Conservation (phyloP, 2,329 filamentous ascomycete species). For the Epichloe scottii region DNA sequence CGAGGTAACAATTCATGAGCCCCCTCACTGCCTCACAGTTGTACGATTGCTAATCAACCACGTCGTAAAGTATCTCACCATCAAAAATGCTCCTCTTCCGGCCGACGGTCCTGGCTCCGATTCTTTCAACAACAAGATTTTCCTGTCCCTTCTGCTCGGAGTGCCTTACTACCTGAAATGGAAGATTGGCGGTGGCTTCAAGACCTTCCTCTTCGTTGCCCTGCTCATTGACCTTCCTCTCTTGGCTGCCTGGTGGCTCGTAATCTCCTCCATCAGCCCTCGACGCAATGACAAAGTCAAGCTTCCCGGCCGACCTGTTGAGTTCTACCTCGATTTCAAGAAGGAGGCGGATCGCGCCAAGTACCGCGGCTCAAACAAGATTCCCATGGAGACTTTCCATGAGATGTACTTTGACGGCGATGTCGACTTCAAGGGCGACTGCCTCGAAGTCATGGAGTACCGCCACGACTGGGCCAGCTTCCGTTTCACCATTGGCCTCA, state of each 20-base stretch:
- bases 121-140: constrained; percentile 71
- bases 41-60: neutral
- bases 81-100: constrained; percentile 88
- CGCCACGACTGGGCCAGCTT: constrained; percentile 96
- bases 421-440: constrained; percentile 91
- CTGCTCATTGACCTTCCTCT: constrained; percentile 69
- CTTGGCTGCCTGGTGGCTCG: constrained; percentile 70
- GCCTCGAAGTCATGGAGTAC: constrained; percentile 80
- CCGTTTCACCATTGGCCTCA: constrained; percentile 73
- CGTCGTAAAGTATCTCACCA: constrained; percentile 39
- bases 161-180: constrained; percentile 73
- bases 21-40: neutral
- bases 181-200: constrained; percentile 79
- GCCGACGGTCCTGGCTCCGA: constrained; percentile 78
- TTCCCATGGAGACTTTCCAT: constrained; percentile 86
- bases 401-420: constrained; percentile 97
- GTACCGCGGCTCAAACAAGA: constrained; percentile 68
- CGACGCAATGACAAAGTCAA: constrained; percentile 88
- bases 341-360: constrained; percentile 45
- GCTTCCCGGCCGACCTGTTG: constrained; percentile 73
- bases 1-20: constrained; percentile 21
- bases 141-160: constrained; percentile 55
- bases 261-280: constrained; percentile 67
- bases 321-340: constrained; percentile 83
- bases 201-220: constrained; percentile 76